Evolutionary conservation across 2,329 filamentous ascomycete genomes (phyloP), one percentile per base, ranked within the genome.

Genomic region (Chrysosporium queenslandicum): DNA sequence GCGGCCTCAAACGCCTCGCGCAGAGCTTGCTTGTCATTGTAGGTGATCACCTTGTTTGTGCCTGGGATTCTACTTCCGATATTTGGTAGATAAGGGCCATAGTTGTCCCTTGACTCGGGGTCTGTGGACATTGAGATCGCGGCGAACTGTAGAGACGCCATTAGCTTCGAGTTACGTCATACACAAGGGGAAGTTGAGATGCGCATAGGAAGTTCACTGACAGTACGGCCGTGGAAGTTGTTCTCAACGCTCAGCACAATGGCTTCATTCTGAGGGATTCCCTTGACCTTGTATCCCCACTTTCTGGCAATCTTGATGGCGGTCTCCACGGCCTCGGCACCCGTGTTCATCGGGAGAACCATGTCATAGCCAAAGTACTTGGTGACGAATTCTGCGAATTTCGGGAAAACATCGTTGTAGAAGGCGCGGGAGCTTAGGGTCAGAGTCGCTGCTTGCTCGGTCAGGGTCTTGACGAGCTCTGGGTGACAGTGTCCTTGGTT

Each of bases 401-500:
- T 83, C 54, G 91, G 91, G 74, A 97, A 97, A 58, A 97, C 92
- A 74, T 97, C 91, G 68, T 97, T 98, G 78, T 97, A 85, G 74
- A 97, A 98, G 48, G 92, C 92, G 56, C 91, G 82, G 56, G 89
- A 95, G 71, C 88, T 95, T 60, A 97, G 80, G 0, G 91, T 96
- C 64, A 97, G 74, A 36, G 89, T 85, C 59, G 84, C 80, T 45
- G 92, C 92, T 74, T 98, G 92, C 59, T 95, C 87, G 34, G 82
- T 82, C 56, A 98, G 76, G 12, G 90, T 86, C 70, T 91, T 90
- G 67, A 98, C 83, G 53, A 97, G 82, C 74, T 94, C 90, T 4
- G 92, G 92, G 73, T 98, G 91, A 73, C 91, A 97, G 72, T 98
- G 91, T 58, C 91, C 91, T 72, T 97, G 91, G 76, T 97, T 97